Percentiles rank a stretch among this genome's conserved stretches.
These are phyloP conservation scores for Heliocybe sulcata DNA, from an alignment of 1,284 basidiomycete genomes.

Conservation along the genomic window DNA sequence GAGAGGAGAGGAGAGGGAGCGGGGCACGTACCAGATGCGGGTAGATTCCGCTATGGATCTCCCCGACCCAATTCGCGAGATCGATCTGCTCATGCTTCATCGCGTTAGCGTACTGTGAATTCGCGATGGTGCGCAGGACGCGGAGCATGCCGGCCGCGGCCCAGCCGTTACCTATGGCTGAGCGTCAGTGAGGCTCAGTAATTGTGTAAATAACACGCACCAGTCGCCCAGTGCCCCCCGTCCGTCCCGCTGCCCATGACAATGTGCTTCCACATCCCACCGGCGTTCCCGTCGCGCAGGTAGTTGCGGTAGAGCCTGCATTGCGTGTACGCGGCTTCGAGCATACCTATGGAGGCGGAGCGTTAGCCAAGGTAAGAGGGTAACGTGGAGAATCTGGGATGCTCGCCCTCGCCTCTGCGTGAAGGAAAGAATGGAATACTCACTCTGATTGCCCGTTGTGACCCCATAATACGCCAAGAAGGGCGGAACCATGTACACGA, in stretches of 20 bases:
- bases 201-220: conserved; percentile 12
- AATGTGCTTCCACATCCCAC: conserved; percentile 36
- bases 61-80: conserved; percentile 49
- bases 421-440: not conserved
- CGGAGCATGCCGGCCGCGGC: conserved; percentile 61
- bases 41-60: conserved; percentile 58
- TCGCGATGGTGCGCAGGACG: conserved; percentile 48
- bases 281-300: conserved; percentile 9
- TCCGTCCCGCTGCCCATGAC: conserved; percentile 36
- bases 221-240: conserved; percentile 46
- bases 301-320: conserved; percentile 17
- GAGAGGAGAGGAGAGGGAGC: not conserved
- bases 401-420: not conserved
- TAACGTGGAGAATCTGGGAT: too few relatives aligned
- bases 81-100: conserved; percentile 38
- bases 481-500: conserved; percentile 33
- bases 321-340: conserved; percentile 22
- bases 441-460: conserved; percentile 15
- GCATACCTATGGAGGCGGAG: conserved; percentile 7
- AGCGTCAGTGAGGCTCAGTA: not conserved
- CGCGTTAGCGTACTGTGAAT: conserved; percentile 30
- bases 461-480: conserved; percentile 27
- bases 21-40: conserved; percentile 32
- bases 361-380: not conserved
- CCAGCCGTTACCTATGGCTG: conserved; percentile 54